Base-by-base conservation (phyloP, 2,329 filamentous ascomycete species). In the Metarhizium album region DNA sequence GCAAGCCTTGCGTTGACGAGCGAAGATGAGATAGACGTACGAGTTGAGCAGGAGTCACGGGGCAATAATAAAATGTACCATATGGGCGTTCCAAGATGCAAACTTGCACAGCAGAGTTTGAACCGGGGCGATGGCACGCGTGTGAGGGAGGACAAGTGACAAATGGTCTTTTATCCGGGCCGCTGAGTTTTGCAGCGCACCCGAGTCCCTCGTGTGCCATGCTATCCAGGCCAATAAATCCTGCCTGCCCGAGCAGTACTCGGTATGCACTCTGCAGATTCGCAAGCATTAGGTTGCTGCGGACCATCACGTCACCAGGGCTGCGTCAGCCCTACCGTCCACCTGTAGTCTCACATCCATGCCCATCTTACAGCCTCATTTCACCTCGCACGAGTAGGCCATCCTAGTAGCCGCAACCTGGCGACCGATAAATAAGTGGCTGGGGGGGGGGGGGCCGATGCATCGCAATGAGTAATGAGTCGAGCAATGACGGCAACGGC, bases 51-150 rank as follows among this genome's bases (percentile, higher is more conserved):
- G 45, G 18, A 23, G 20, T 22, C 31, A 29, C n/a, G 47, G 37
- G 27, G 49, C 46, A 52, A 29, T 40, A 46, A 37, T 48, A 52
- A 49, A 47, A 46, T 54, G 54, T 54, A 55, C 40, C 51, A 58
- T 54, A 52, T 50, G 35, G 54, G 55, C 51, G 50, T 54, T 42
- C 46, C 48, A 46, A 54, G 51, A 57, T 43, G 53, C 46, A 42
- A 53, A 45, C 24, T 51, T 46, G 54, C 52, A 56, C 50, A 50
- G 52, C 52, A 52, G 54, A 54, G 9, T 37, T 16, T 33, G 8
- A 18, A 37, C 4, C n/a, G 18, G 45, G 24, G 24, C 22, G 47
- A 37, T 24, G 37, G 16, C n/a, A 24, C 33, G 7, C 16, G 33
- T n/a, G 33, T 35, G 33, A 35, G 33, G 11, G 14, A 14, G 4